These are phyloP conservation scores for Trichoderma citrinoviride DNA, from an alignment of 2,329 filamentous ascomycete genomes.

Conservation along the genomic window DNA sequence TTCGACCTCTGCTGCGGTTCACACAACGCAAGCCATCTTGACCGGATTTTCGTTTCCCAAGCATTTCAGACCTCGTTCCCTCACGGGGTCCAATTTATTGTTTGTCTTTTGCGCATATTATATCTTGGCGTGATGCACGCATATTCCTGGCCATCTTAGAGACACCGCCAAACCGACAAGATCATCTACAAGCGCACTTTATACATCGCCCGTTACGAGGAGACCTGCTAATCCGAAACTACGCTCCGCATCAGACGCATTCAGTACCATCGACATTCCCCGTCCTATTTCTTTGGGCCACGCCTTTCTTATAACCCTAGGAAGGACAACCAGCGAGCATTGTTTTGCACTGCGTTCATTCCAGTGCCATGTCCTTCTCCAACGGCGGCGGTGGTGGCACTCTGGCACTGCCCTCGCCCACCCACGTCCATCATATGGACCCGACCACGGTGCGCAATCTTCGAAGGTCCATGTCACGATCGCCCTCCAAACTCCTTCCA, in stretches of 20 bases:
- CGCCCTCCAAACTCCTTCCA: conserved; percentile 82
- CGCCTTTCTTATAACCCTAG: conserved; percentile 26
- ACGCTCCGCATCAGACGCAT: conserved; percentile 1
- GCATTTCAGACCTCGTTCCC: conserved; percentile 3
- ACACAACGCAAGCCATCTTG: conserved; percentile 4
- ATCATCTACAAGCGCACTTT: conserved; percentile 13
- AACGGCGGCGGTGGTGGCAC: conserved; percentile 65
- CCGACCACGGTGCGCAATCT: conserved; percentile 79
- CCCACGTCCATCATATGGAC: conserved; percentile 77
- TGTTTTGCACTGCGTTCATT: conserved; percentile 29
- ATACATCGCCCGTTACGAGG: conserved; percentile 12
- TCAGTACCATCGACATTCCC: conserved; percentile 29
- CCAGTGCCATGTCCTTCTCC: conserved; percentile 54
- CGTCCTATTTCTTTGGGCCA: conserved; percentile 25
- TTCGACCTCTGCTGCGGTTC: background rate
- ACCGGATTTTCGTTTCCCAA: conserved; percentile 3
- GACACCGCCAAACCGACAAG: background rate
- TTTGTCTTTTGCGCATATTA: conserved; percentile 4
- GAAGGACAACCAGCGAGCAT: background rate
- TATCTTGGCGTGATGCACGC: conserved; percentile 16
- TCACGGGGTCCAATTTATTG: background rate
- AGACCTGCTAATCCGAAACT: conserved; percentile 8
- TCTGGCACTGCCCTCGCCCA: conserved; percentile 83
- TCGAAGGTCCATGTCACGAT: conserved; percentile 83
- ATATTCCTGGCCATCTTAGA: conserved; percentile 7